phyloP scores from a whole-genome alignment of 164 flowering plant genomes.

The Liriodendron chinense region DNA sequence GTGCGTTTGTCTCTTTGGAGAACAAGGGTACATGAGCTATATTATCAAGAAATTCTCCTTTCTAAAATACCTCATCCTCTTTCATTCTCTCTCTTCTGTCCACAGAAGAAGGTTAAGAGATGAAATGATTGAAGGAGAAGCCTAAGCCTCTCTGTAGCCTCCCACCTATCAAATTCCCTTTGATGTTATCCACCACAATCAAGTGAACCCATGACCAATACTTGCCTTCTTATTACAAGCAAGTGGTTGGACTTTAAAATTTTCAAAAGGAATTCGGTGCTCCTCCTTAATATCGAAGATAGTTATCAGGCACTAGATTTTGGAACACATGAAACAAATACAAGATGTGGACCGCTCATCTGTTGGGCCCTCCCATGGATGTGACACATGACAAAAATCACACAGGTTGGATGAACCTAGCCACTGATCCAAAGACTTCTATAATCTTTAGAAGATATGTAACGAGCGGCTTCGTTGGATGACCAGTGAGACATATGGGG shows the following conservation, averaged over 20 bases:
- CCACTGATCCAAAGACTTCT: no score
- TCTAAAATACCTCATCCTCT: background rate
- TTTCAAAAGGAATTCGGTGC: no score
- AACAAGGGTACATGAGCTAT: background rate
- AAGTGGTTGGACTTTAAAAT: no score
- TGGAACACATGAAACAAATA: background rate
- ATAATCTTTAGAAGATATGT: no score
- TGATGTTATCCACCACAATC: background rate
- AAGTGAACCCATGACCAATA: background rate
- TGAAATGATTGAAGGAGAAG: background rate
- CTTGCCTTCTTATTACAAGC: no score
- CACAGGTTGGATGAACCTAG: background rate
- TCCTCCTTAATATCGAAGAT: no score
- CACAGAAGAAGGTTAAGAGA: no score
- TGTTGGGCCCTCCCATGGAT: background rate
- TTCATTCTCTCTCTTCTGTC: background rate
- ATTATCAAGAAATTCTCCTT: background rate
- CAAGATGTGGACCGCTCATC: background rate
- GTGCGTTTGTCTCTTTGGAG: background rate
- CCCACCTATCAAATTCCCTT: background rate
- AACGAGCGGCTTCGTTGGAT: no score
- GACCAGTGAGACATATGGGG: no score
- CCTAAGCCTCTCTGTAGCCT: background rate
- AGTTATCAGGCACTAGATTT: no score
- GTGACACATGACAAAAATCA: background rate